These are phyloP conservation scores for Collybia nuda DNA, from an alignment of 768 basidiomycete species.

Conservation along the genomic window DNA sequence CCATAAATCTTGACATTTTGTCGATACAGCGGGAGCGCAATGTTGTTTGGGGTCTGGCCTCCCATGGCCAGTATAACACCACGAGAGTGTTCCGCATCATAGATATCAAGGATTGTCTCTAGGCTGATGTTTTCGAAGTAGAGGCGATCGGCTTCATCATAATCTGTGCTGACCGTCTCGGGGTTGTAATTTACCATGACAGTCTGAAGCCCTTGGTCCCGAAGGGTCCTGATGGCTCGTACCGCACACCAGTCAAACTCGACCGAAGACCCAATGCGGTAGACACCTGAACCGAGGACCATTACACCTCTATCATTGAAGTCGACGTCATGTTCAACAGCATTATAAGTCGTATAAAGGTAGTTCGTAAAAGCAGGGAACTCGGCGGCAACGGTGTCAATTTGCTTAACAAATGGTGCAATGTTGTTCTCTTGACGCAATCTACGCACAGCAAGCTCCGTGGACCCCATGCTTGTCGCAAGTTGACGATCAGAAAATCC, in stretches of 20 bases:
- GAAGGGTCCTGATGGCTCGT: constrained; percentile 91
- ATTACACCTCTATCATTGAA: constrained; percentile 95
- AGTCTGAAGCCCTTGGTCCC: constrained; percentile 91
- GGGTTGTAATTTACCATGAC: constrained; percentile 99
- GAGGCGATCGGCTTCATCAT: constrained; percentile 96
- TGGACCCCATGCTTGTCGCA: constrained; percentile 80
- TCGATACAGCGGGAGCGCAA: constrained; percentile 91
- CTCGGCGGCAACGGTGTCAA: constrained; percentile 98
- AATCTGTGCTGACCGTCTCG: constrained; percentile 98
- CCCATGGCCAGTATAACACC: constrained; percentile 98
- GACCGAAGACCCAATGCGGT: constrained; percentile 98
- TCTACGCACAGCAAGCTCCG: constrained; percentile 89
- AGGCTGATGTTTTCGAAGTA: constrained; percentile 99
- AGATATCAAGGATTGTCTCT: constrained; percentile 96
- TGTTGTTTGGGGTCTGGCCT: constrained; percentile 98
- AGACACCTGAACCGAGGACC: constrained; percentile 97
- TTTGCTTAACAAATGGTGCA: constrained; percentile 94
- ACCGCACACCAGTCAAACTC: constrained; percentile 99
- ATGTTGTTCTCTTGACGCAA: constrained; percentile 84
- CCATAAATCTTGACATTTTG: constrained; percentile 99
- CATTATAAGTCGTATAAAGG: constrained; percentile 97
- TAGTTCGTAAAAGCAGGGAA: constrained; percentile 99
- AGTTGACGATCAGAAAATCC: constrained; percentile 96
- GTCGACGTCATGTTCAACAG: constrained; percentile 85
- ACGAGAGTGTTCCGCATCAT: constrained; percentile 84